Evolutionary conservation across 2,329 filamentous ascomycete genomes (phyloP), one percentile per base, ranked within the genome.

Genomic region (Colletotrichum ledebouriae): DNA sequence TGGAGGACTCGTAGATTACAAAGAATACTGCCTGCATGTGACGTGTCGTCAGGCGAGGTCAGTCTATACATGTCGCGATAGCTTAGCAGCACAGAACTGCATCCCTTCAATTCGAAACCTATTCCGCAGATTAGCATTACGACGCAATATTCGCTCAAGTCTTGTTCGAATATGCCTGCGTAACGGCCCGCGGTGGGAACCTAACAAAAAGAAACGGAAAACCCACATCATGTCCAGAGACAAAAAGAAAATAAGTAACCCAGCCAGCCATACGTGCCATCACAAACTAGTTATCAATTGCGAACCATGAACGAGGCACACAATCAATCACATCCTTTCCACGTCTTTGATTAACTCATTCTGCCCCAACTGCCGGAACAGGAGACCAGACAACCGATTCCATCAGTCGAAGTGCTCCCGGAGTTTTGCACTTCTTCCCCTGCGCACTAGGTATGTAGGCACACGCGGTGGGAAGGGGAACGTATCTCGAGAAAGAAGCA

Each of bases 151-250:
- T n/a, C 47, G n/a, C 29, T 12, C 50, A 42, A n/a, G 13, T 22
- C 22, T 53, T 17, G 58, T 17, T n/a, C 59, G 63, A 53, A 56
- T 59, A 41, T 56, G 46, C 53, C 52, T 53, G 56, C 55, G 7
- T 13, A 62, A 50, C 63, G 67, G 63, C 63, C 67, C 57, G 52
- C 29, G 58, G 39, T 34, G 57, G 52, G 20, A 34, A 41, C 17
- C 34, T 29, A 29, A 29, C 4, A 44, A 60, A 4, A 3, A 34
- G 37, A 61, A 60, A 39, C 66, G 58, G 50, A 50, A 60, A 65
- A 15, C 17, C 29, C 10, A 53, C 25, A 29, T n/a, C 13, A 33
- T 37, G 49, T 33, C n/a, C 29, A 11, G 29, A 15, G 25, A 53
- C 11, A 13, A 53, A 37, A 53, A 46, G 17, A 15, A 52, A 53